Base-by-base conservation (phyloP, 306 rosid genomes). In the Aeschynomene evenia region DNA sequence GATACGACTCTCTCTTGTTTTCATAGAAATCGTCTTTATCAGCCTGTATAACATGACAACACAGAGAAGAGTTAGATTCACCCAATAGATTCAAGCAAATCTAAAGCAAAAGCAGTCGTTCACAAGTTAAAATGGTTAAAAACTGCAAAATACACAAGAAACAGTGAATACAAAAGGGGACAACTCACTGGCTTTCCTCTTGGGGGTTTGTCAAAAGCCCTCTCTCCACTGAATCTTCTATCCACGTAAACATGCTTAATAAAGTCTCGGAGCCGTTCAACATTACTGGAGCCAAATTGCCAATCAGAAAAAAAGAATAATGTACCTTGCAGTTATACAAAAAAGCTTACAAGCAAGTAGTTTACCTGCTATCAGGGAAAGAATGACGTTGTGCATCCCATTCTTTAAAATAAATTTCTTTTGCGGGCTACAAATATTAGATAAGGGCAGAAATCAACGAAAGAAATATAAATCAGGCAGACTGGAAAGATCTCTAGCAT, bases 221-320 rank as follows among this genome's bases (percentile, higher is more conserved):
- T 85, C 66, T 88, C 97, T 34, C 95, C 92, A 2, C 82, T 84
- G 69, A 82, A 94, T 84, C 95, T 84, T 80, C 89, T 85, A 74
- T 94, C 98, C 77, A 80, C 95, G n/a, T 88, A 94, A 74, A 88
- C 92, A 76, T 94, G 98, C 86, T 88, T 94, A 69, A 94, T 88
- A 72, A 94, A 94, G 76, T 87, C 97, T 33, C 98, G 84, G 58
- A 94, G 98, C 78, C 89, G 85, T 79, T 87, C 83, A 40, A 88
- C 92, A 73, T 94, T 90, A 83, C 98, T 94, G 92, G 75, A 45
- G 82, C 59, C 66, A 74, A 81, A 12, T 55, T 62, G 67, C 66
- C 73, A 66, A 86, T 90, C 74, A 83, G 85, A 78, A 76, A 42
- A 63, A 63, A 34, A 23, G 20, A 70, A 70, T 20, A 54, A 34